Base-by-base conservation (phyloP, 495 filamentous ascomycete genomes). In the Neurospora tetrasperma region DNA sequence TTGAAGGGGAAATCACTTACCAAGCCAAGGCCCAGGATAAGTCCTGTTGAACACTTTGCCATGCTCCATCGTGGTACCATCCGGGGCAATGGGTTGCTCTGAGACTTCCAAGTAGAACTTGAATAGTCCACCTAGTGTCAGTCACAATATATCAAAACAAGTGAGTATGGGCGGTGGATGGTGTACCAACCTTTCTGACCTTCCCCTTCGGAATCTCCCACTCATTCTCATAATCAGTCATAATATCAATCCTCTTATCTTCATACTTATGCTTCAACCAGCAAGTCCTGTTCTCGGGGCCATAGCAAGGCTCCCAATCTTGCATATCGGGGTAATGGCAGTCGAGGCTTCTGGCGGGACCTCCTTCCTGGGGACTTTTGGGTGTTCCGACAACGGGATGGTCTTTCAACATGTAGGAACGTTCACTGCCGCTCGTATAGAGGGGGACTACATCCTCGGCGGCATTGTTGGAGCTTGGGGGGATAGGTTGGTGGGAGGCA, bases 1-100 rank as follows among this genome's bases (percentile, higher is more conserved):
- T 12, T 18, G 10, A 2, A 27, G n/a, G 31, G 9, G 18, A 5
- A 16, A 7, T 1, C 9, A 74, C 73, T 43, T 12, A 74, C 73
- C 73, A 59, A 74, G 42, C 73, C 73, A 74, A 35, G 73, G 73
- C 3, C 73, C 73, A 0, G 73, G 73, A 70, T 74, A 74, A 1
- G 42, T 68, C 1, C 73, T 6, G 6, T 74, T 72, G 27, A 74
- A 74, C 16, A 74, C 71, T 43, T 74, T 74, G 40, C 73, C 73
- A 46, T 74, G 73, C 27, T 74, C 73, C 73, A 74, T 74, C 12
- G 73, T 74, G 6, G 46, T 31, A 1, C 73, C 73, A 42, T 74
- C 73, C 20, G 73, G 73, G 7, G 73, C 27, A 23, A 74, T 74
- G 12, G 73, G 73, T 35, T 74, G 62, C 16, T 74, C 73, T 0